Evolutionary conservation across 192 early-diverging fungal species (phyloP), one percentile per base, ranked within the genome.

Genomic region (Linnemannia hyalina): DNA sequence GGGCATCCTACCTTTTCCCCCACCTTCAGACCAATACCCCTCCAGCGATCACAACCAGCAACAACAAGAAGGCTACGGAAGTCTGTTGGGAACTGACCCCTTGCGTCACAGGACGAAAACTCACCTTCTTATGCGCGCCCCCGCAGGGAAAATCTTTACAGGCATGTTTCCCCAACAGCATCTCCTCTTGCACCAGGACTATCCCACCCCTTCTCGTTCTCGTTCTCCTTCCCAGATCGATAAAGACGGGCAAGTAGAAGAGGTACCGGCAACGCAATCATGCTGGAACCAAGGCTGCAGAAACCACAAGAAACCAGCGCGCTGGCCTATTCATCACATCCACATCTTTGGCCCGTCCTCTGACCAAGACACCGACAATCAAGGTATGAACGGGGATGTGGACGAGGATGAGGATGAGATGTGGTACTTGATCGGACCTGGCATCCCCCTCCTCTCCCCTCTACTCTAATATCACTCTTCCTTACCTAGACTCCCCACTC

Each of bases 301-400:
- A 40, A 52, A 18, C 49, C 49, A 26, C 44, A 83, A 65, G 40
- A 83, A 35, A 52, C 75, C 49, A 10, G 47, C 26, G 13, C 46
- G 82, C 0, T 85, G 82, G 82, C 78, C 82, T 2, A 74, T 85
- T 47, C 78, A 76, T 23, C 82, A 85, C n/a, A 18, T 85, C 3
- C 82, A 78, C 44, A 41, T 85, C 7, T 36, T 80, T 13, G 82
- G 82, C 22, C 74, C 75, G 3, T 29, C 57, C 1, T 38, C 55
- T 9, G 35, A 63, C 20, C 42, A 68, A 11, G 16, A 18, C 38
- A 75, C 54, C 36, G 40, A 16, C 23, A 57, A 60, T 40, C 38
- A 40, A 9, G 44, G 3, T 22, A 47, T 40, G 6, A 0, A 22
- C 41, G 10, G 29, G 1, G 38, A 46, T 46, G 32, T 11, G 20